Evolutionary conservation across 768 basidiomycete species (phyloP).

Genomic region (Pleurotus giganteus): DNA sequence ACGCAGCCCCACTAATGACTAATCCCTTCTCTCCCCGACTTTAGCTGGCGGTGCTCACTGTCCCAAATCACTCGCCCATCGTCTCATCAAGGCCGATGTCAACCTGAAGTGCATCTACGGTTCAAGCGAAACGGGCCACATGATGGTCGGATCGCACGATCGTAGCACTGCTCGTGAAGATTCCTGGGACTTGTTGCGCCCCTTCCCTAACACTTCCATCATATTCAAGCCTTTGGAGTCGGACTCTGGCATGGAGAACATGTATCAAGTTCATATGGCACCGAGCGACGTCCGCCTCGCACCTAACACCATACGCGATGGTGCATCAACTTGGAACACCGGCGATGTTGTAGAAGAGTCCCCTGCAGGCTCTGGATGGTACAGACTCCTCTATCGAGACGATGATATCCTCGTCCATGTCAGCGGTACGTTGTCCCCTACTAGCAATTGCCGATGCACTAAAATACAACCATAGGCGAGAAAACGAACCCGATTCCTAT

Average conservation of each 20-base stretch:
- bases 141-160: slow-evolving; percentile 14
- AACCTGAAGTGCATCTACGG: slow-evolving; percentile 13
- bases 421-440: slow-evolving; percentile 10
- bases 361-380: slow-evolving; percentile 13
- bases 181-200: slow-evolving; percentile 11
- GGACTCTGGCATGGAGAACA: not conserved
- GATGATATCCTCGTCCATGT: slow-evolving; percentile 16
- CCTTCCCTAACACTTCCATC: slow-evolving; percentile 12
- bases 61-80: slow-evolving; percentile 11
- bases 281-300: slow-evolving; percentile 10
- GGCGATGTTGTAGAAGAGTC: slow-evolving; percentile 14
- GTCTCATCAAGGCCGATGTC: slow-evolving; percentile 8
- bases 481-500: slow-evolving; percentile 15
- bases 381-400: slow-evolving; percentile 12
- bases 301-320: not conserved
- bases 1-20: not conserved
- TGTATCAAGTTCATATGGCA: slow-evolving; percentile 10
- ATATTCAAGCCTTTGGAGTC: slow-evolving; percentile 11
- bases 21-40: not conserved
- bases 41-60: slow-evolving; percentile 15
- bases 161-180: not conserved
- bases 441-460: not conserved
- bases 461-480: slow-evolving; percentile 5
- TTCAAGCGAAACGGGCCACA: slow-evolving; percentile 13
- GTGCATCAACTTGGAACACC: slow-evolving; percentile 12